Conservation (phyloP, 352 stramenopile species). For the Globisporangium alternatum region DNA sequence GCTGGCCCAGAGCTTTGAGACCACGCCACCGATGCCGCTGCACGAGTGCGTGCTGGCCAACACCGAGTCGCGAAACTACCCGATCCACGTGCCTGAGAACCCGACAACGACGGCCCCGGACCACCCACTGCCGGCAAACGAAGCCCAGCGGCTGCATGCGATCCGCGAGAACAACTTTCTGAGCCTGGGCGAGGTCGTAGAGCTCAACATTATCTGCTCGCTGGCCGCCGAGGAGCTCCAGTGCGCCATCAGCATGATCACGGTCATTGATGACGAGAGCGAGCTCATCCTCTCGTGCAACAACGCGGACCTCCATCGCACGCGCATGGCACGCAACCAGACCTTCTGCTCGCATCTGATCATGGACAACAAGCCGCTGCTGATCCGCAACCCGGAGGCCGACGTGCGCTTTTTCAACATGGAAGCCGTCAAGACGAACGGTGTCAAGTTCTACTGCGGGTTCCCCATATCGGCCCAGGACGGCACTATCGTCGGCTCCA, state of each 20-base stretch:
- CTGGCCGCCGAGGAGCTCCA: not conserved
- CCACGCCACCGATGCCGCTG: not conserved
- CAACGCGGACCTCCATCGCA: not conserved
- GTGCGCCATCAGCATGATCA: not conserved
- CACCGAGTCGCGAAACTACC: not conserved
- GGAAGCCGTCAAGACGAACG: not conserved
- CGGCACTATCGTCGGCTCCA: not conserved
- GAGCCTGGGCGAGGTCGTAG: not conserved
- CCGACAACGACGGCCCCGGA: not conserved
- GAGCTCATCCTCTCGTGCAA: conserved; percentile 4
- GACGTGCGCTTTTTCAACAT: conserved; percentile 56
- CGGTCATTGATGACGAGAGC: not conserved
- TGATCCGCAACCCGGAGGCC: conserved; percentile 54
- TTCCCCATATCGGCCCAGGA: not conserved
- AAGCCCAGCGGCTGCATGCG: not conserved
- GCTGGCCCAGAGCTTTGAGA: not conserved
- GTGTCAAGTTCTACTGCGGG: not conserved
- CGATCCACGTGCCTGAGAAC: not conserved
- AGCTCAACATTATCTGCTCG: conserved; percentile 4
- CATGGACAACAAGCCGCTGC: conserved; percentile 53
- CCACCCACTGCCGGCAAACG: not conserved
- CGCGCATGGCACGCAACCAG: not conserved
- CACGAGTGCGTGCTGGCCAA: conserved; percentile 22
- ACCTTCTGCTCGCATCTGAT: conserved; percentile 65
- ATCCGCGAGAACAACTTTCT: not conserved